Evolutionary conservation across 306 rosid species (phyloP).

Genomic region (Begonia loranthoides): DNA sequence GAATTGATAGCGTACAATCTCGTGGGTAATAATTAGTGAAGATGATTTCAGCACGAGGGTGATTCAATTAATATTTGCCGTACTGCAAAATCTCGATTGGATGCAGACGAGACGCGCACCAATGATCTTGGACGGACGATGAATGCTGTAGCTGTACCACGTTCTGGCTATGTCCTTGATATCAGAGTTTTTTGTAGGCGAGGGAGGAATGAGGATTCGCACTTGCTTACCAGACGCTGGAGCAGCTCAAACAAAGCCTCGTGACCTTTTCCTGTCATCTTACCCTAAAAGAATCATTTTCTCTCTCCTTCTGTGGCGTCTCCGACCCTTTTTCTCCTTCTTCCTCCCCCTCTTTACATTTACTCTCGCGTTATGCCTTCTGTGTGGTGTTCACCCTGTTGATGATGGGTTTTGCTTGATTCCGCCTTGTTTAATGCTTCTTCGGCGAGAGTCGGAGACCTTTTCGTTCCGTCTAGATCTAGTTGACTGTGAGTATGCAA

Average conservation of each 20-base stretch:
- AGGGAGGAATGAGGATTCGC: neutral
- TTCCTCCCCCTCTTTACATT: neutral
- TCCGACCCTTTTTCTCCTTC: neutral
- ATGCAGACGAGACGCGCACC: neutral
- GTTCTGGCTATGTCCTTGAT: neutral
- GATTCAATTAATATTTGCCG: too few species aligned
- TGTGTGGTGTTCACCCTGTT: too few species aligned
- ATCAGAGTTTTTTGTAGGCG: neutral
- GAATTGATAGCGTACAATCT: too few species aligned
- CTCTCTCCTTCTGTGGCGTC: neutral
- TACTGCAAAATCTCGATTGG: neutral
- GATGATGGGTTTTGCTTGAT: too few species aligned
- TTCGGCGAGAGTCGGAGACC: too few species aligned
- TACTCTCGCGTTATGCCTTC: neutral
- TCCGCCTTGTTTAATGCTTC: too few species aligned
- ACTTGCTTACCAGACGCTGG: neutral
- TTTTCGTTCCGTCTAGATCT: constrained; percentile 10
- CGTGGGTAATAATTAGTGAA: too few species aligned
- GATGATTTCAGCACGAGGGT: too few species aligned
- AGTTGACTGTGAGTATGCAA: constrained; percentile 4
- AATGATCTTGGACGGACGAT: neutral
- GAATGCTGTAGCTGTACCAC: neutral
- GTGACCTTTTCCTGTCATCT: neutral
- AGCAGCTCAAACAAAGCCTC: neutral
- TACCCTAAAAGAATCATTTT: neutral